Evolutionary conservation across 441 rosid species (phyloP).

Genomic region (Populus hybrid): DNA sequence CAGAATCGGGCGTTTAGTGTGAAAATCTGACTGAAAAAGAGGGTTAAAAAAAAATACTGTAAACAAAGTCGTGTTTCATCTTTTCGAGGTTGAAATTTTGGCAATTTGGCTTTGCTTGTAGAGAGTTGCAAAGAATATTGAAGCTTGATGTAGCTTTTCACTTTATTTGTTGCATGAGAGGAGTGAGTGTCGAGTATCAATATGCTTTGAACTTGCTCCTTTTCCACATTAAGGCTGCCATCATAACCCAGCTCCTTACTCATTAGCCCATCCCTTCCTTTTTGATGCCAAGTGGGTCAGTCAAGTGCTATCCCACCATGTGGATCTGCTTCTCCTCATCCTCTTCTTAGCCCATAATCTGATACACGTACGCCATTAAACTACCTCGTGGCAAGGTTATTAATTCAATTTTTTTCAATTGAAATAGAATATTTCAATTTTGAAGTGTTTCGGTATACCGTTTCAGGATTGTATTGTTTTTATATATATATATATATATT

Average conservation of each 20-base stretch:
- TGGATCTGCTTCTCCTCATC: background rate
- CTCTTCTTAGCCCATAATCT: conserved; percentile 11
- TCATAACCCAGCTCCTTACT: conserved; percentile 25
- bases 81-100: conserved; percentile 26
- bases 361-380: background rate
- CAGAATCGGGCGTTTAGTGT: conserved; percentile 15
- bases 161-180: conserved; percentile 39
- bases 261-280: conserved; percentile 22
- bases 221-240: conserved; percentile 24
- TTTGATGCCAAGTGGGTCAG: conserved; percentile 27
- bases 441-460: no score
- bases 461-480: no score
- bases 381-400: background rate
- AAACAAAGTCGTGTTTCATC: conserved; percentile 22
- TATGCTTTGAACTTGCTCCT: conserved; percentile 21
- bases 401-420: no score
- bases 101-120: conserved; percentile 51
- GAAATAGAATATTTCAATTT: no score
- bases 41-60: background rate
- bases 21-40: conserved; percentile 29
- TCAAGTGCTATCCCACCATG: background rate
- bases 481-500: no score
- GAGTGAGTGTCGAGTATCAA: background rate
- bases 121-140: conserved; percentile 47
- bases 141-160: conserved; percentile 18